Conservation (phyloP, 1,284 basidiomycete genomes). For the Meripilus lineatus region DNA sequence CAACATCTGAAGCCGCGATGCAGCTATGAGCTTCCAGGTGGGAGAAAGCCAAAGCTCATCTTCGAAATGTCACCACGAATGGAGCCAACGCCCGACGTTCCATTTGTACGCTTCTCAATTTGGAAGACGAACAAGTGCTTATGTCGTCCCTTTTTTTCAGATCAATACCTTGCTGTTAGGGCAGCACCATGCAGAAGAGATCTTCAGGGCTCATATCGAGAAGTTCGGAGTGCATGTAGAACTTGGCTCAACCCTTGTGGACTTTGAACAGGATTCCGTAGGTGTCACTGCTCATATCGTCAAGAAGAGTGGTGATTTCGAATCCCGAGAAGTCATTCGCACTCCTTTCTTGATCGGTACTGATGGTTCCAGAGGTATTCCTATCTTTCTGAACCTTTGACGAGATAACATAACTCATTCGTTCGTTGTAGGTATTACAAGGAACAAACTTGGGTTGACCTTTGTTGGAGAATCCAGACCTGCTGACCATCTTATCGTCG, state of each 20-base stretch:
- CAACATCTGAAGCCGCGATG: constrained; percentile 3
- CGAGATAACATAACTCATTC: background rate
- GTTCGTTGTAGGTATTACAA: constrained; percentile 19
- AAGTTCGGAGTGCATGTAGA: constrained; percentile 25
- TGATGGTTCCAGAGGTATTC: constrained; percentile 33
- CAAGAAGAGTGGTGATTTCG: constrained; percentile 7
- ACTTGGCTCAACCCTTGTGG: constrained; percentile 22
- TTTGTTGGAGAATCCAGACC: constrained; percentile 29
- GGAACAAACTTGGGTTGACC: constrained; percentile 25
- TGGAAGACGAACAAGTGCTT: background rate
- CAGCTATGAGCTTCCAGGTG: constrained; percentile 16
- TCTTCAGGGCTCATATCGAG: constrained; percentile 26
- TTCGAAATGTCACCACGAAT: constrained; percentile 10
- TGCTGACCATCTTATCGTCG: constrained; percentile 24
- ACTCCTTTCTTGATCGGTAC: constrained; percentile 29
- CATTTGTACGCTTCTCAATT: constrained; percentile 14
- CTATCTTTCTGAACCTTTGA: background rate
- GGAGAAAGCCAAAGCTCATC: constrained; percentile 10
- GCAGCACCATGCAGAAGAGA: constrained; percentile 24
- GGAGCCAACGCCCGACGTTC: constrained; percentile 19
- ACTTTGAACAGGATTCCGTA: constrained; percentile 22
- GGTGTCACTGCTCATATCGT: constrained; percentile 17
- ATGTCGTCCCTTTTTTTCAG: constrained; percentile 3
- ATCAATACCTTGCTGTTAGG: constrained; percentile 15
- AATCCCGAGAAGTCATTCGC: constrained; percentile 12